Base-by-base conservation (phyloP, 73 alveolate genomes). In the Paramecium biaurelia region DNA sequence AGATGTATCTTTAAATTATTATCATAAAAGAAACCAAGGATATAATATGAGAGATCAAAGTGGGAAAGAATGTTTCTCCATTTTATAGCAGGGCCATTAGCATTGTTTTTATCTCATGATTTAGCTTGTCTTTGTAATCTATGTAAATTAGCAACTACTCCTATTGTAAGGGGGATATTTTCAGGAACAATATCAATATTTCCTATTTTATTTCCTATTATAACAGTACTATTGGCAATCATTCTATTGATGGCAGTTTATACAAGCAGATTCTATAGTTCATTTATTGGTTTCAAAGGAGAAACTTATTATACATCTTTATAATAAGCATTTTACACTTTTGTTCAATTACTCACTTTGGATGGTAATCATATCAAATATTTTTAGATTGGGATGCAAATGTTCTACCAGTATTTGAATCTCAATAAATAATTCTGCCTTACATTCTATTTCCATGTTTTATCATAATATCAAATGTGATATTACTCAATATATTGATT, bases 71-170 rank as follows among this genome's bases (percentile, higher is more conserved):
- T 79, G 90, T 7, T 45, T 37, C 47, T 79, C 26, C 90, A 79
- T 43, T 79, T 79, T 47, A 79, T 79, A 15, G 70, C 90, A 42
- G 90, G 90, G 10, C 90, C 90, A 15, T 45, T 79, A 47, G 70
- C 76, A 24, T 45, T 79, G 3, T 30, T 79, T 23, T 21, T 79
- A 2, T 23, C 45, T 43, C 70, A 79, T 79, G 74, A 79, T 41
- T 41, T 79, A 34, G 56, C 63, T 23, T 79, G 76, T 38, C 45
- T 79, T 43, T 79, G 90, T 12, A 79, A 45, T 79, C 47, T 79
- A 24, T 47, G 45, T 20, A 79, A 79, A 79, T 12, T 79, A 43
- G 70, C 90, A 20, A 79, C 90, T n/a, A 79, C 90, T 18, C 90
- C 90, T 10, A 18, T 42, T 21, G 74, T 79, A 15, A 79, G 74